These are phyloP conservation scores for Aspergillus neotritici DNA, from an alignment of 2,329 filamentous ascomycete species.

Conservation along the genomic window DNA sequence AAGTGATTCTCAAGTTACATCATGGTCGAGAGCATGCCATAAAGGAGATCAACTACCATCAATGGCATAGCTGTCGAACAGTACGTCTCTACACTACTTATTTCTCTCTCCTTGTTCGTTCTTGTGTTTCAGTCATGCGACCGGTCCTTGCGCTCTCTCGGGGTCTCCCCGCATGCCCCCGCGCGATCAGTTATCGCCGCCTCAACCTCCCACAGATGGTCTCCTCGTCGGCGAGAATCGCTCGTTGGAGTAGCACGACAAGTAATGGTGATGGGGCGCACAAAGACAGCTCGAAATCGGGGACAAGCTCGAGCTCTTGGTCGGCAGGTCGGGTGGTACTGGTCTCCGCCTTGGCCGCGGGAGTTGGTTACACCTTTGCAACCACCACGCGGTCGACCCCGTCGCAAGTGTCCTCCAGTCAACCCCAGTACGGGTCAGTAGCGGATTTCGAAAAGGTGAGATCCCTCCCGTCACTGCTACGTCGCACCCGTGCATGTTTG, in stretches of 20 bases:
- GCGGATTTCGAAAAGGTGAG: constrained; percentile 37
- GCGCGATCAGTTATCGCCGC: constrained; percentile 16
- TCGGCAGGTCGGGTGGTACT: constrained; percentile 45
- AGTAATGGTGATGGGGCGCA: constrained; percentile 4
- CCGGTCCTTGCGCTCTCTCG: constrained; percentile 15
- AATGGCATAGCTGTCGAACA: neutral
- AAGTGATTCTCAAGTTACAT: too few species aligned
- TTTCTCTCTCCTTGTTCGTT: neutral
- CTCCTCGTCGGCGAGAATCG: constrained; percentile 4
- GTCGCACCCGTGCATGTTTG: neutral
- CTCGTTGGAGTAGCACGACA: constrained; percentile 16
- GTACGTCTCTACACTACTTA: neutral
- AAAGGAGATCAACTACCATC: neutral
- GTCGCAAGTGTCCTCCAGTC: constrained; percentile 10
- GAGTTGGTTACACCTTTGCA: constrained; percentile 49
- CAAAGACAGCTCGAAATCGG: constrained; percentile 11
- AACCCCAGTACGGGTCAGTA: constrained; percentile 34
- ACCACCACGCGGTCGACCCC: constrained; percentile 31
- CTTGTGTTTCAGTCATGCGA: constrained; percentile 19
- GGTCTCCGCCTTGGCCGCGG: constrained; percentile 46
- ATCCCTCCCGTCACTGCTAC: neutral
- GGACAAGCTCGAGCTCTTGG: constrained; percentile 31
- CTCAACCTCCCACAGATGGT: constrained; percentile 12
- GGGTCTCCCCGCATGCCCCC: constrained; percentile 24
- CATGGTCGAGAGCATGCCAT: too few species aligned